These are phyloP conservation scores for Nasturtium officinale DNA, from an alignment of 345 rosid species.

Conservation along the genomic window DNA sequence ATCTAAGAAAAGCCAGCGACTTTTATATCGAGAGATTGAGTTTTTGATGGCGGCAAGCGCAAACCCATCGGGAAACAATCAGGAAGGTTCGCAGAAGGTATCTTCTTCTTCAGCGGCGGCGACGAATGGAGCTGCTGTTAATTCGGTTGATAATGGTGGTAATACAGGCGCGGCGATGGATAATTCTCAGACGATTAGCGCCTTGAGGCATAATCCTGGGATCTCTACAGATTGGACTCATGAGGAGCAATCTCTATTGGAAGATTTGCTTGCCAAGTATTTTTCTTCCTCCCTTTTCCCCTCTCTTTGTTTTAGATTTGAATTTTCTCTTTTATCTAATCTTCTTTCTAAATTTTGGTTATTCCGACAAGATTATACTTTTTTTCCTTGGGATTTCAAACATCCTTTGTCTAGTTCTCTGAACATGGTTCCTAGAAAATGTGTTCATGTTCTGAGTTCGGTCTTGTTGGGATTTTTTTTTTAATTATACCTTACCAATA, in stretches of 20 bases:
- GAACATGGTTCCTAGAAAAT: constrained; percentile 9
- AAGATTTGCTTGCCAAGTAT: constrained; percentile 70
- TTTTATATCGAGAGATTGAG: not conserved
- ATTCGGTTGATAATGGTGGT: constrained; percentile 50
- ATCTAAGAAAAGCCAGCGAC: not conserved
- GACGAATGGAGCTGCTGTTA: constrained; percentile 51
- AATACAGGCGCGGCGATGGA: constrained; percentile 41
- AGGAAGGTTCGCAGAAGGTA: constrained; percentile 49
- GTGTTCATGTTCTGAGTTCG: not conserved
- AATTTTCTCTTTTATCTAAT: constrained; percentile 11
- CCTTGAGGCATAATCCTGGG: constrained; percentile 69
- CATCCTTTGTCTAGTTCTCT: not conserved
- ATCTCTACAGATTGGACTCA: constrained; percentile 65
- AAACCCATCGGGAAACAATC: constrained; percentile 58
- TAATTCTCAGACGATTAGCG: constrained; percentile 49
- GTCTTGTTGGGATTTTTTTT: not conserved
- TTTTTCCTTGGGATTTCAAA: constrained; percentile 9
- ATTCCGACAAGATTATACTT: not conserved
- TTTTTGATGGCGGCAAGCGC: constrained; percentile 68
- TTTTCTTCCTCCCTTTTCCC: not conserved
- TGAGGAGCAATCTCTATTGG: constrained; percentile 71
- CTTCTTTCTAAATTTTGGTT: not conserved
- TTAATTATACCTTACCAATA: not conserved
- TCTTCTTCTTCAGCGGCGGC: constrained; percentile 43
- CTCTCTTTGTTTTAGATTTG: not conserved